phyloP scores from a whole-genome alignment of 2,329 filamentous ascomycete genomes.

The Penicillium sp. region DNA sequence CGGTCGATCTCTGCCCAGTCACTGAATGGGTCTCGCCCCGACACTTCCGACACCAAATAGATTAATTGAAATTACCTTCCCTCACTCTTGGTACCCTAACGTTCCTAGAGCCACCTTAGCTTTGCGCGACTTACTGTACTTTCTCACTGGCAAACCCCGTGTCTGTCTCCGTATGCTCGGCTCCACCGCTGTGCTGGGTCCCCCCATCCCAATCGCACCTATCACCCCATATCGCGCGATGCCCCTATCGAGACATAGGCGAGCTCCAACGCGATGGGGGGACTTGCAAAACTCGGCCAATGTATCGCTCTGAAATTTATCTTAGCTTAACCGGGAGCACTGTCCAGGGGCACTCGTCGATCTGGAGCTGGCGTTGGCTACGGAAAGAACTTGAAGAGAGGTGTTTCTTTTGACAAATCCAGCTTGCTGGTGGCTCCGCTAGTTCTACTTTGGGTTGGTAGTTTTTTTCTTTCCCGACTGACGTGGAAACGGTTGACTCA shows the following conservation, averaged over 20 bases:
- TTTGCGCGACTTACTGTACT: background rate
- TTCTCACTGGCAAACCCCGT: background rate
- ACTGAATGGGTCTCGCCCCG: conserved; percentile 1
- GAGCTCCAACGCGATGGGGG: background rate
- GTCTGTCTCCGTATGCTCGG: background rate
- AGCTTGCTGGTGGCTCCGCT: background rate
- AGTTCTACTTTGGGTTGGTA: background rate
- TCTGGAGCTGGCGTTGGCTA: background rate
- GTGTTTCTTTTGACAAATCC: background rate
- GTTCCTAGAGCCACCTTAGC: background rate
- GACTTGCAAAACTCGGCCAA: background rate
- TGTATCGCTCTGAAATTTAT: too few species aligned
- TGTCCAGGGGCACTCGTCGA: background rate
- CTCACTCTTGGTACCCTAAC: background rate
- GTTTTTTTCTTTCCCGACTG: background rate
- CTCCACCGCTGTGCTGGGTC: background rate
- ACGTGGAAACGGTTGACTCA: conserved; percentile 3
- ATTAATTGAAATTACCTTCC: background rate
- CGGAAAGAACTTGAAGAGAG: background rate
- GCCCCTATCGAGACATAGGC: background rate
- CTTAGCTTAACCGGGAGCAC: background rate
- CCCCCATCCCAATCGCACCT: background rate
- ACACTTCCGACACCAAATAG: conserved; percentile 1
- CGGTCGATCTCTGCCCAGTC: background rate
- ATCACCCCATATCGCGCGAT: background rate